Conservation (phyloP, 257 asterid genomes). For the Coffea eugenioides region DNA sequence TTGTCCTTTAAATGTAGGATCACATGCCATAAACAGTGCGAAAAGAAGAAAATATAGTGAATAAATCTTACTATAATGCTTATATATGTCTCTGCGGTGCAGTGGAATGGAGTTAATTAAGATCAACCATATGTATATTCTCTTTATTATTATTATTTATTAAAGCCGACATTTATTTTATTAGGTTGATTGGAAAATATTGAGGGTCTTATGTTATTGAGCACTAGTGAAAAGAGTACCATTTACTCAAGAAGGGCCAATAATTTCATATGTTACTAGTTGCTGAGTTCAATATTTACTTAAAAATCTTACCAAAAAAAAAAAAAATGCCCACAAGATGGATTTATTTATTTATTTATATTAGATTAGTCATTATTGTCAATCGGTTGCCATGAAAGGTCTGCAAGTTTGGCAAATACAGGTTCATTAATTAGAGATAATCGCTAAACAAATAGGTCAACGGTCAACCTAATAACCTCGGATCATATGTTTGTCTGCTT, state of each 20-base stretch:
- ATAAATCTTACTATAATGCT: too few species aligned
- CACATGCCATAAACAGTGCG: too few species aligned
- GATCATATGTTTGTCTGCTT: background rate
- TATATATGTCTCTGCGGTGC: too few species aligned
- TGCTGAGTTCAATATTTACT: background rate
- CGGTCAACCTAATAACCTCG: constrained; percentile 13
- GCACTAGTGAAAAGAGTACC: background rate
- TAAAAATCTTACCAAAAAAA: background rate
- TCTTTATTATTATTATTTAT: background rate
- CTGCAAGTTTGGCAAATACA: background rate
- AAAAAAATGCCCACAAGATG: background rate
- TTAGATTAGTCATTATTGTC: background rate
- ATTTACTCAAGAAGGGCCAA: background rate
- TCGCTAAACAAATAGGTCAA: background rate
- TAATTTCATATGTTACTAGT: background rate
- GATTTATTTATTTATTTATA: background rate
- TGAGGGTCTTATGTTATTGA: background rate
- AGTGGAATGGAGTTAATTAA: background rate
- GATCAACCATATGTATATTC: background rate
- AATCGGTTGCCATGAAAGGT: background rate
- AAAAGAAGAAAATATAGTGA: too few species aligned
- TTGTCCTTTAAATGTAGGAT: too few species aligned
- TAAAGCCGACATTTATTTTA: background rate
- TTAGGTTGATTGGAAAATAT: background rate
- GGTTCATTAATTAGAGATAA: background rate